Conservation (phyloP, 2,329 filamentous ascomycete genomes). For the Fusarium hostae region DNA sequence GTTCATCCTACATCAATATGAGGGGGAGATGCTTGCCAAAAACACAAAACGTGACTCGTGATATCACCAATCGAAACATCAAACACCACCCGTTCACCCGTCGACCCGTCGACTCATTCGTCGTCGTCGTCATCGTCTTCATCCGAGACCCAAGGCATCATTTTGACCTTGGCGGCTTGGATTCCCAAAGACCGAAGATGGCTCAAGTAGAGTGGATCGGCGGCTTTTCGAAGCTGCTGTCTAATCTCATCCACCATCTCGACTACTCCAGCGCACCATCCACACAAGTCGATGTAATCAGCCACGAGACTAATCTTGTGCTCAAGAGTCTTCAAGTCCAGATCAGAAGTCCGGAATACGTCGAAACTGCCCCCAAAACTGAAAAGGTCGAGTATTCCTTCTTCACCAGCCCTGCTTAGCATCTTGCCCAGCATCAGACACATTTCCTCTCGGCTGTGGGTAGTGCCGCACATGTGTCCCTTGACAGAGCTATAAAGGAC, state of each 20-base stretch:
- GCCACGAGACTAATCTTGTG: constrained; percentile 7
- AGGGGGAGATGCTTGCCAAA: background rate
- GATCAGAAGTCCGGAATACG: background rate
- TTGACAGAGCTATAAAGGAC: constrained; percentile 5
- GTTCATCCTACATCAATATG: background rate
- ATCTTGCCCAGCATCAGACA: constrained; percentile 21
- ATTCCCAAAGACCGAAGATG: constrained; percentile 4
- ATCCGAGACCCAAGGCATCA: background rate
- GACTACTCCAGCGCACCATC: background rate
- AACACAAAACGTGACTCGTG: background rate
- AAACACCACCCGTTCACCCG: background rate
- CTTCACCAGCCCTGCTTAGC: constrained; percentile 16
- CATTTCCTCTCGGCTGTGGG: background rate
- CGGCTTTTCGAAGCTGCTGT: background rate
- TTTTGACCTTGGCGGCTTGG: constrained; percentile 17
- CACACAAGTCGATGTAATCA: constrained; percentile 13
- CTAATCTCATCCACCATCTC: constrained; percentile 1
- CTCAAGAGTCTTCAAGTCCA: background rate
- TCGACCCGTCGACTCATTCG: background rate
- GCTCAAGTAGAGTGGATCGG: constrained; percentile 11
- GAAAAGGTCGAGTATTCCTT: constrained; percentile 22
- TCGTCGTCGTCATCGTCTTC: background rate
- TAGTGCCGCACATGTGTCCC: background rate
- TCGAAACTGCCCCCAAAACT: background rate
- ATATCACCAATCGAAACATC: background rate